Percentiles rank a stretch among this genome's conserved stretches.
phyloP scores from a whole-genome alignment of 2,329 filamentous ascomycete species.

The Hymenoscyphus linearis region DNA sequence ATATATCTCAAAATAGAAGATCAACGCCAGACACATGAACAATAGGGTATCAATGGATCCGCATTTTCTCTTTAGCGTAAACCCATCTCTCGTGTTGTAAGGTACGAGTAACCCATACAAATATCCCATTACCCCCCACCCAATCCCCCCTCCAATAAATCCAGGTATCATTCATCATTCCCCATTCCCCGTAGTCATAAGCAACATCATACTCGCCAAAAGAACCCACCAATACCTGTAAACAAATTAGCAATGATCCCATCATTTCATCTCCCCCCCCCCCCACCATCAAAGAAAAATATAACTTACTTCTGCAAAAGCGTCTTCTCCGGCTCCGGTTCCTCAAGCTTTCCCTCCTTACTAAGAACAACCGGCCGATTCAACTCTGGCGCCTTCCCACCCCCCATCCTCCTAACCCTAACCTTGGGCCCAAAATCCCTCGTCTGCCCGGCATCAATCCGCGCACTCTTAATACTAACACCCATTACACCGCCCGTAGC shows the following conservation, averaged over 20 bases:
- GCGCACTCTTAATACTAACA: slow-evolving; percentile 48
- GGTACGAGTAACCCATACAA: too few relatives aligned
- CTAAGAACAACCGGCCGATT: slow-evolving; percentile 60
- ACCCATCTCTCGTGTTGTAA: too few relatives aligned
- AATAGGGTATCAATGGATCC: too few relatives aligned
- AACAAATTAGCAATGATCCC: neutral
- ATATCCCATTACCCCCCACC: neutral
- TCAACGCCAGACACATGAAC: too few relatives aligned
- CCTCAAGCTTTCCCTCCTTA: slow-evolving; percentile 54
- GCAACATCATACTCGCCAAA: slow-evolving; percentile 45
- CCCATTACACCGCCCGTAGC: slow-evolving; percentile 42
- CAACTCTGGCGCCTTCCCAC: slow-evolving; percentile 52
- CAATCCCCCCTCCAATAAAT: neutral
- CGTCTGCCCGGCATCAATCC: slow-evolving; percentile 58
- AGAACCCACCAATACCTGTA: slow-evolving; percentile 59
- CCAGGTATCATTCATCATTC: slow-evolving; percentile 27
- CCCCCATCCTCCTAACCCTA: slow-evolving; percentile 41
- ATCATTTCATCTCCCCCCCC: neutral
- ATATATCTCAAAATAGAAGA: too few relatives aligned
- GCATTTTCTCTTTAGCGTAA: too few relatives aligned
- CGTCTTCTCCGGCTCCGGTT: slow-evolving; percentile 53
- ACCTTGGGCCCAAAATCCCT: slow-evolving; percentile 60
- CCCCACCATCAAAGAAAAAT: neutral
- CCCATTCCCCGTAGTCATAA: slow-evolving; percentile 47
- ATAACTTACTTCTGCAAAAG: slow-evolving; percentile 59